These are phyloP conservation scores for Penicillium griseofulvum DNA, from an alignment of 2,329 filamentous ascomycete genomes.

Conservation along the genomic window DNA sequence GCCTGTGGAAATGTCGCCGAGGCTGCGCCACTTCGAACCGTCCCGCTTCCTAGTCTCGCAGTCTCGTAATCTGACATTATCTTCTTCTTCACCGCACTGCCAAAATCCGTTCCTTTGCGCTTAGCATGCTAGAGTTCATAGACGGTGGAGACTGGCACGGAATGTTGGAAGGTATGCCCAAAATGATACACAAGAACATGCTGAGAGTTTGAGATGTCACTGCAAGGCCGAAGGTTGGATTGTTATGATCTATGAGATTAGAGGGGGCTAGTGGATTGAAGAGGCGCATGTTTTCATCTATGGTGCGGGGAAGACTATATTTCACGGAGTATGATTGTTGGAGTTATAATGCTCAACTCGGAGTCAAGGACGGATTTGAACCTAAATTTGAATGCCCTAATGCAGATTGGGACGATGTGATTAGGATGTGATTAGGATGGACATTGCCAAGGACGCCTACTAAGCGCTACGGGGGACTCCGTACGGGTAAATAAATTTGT, in stretches of 20 bases:
- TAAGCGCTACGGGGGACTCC: background rate
- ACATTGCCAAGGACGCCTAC: background rate
- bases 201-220: background rate
- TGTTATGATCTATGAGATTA: background rate
- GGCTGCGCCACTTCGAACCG: background rate
- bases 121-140: background rate
- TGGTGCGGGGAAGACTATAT: background rate
- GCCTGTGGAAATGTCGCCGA: background rate
- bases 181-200: background rate
- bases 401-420: background rate
- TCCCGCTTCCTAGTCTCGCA: background rate
- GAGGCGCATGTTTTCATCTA: background rate
- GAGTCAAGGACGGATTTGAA: slow-evolving; percentile 2
- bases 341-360: too few species aligned
- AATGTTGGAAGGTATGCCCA: background rate
- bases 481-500: background rate
- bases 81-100: background rate
- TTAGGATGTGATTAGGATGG: background rate
- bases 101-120: background rate
- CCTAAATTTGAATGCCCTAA: background rate
- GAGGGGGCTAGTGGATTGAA: background rate
- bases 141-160: background rate
- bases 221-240: background rate
- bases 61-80: background rate
- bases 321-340: too few species aligned